Evolutionary conservation across 2,329 filamentous ascomycete species (phyloP), one percentile per base, ranked within the genome.

Genomic region (Dryadomyces sulphureus): DNA sequence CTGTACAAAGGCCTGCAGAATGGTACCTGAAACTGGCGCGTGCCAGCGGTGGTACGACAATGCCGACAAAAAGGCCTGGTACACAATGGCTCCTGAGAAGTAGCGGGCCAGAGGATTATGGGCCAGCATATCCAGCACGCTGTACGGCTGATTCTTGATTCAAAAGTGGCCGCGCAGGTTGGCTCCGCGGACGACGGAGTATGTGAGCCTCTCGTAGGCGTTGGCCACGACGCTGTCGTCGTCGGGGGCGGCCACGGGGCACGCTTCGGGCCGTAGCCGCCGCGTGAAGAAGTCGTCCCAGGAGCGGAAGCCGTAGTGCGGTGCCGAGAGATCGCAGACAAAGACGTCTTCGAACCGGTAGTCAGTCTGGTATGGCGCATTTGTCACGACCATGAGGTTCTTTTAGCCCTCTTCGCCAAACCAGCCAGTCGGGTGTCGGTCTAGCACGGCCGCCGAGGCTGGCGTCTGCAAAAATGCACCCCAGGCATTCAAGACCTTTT

Each of bases 1-100:
- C 5, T 73, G 58, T 0, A 79, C 66, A 48, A 72, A 77, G 0
- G 72, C 70, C 45, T 75, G 73, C 40, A 66, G 64, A 16, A 85
- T 62, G 5, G 58, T 77, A 1, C 81, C 81, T 5, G 65, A 70
- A 0, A 85, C 70, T n/a, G 81, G 81, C 0, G 74, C 59, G 60
- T 85, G 79, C 81, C 81, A 85, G 22, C 81, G 70, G 59, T 85
- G 81, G 58, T 86, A 85, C 38, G 73, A 79, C 45, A 82, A 61
- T 0, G 78, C 74, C 7, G 70, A 78, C 3, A 86, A 62, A 56
- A 82, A 85, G 0, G 79, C 81, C 55, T 86, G 81, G 59, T 84
- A 85, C 24, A 85, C 65, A 0, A 77, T 83, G 1, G 75, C 81
- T 6, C 73, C 74, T 0, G 65, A 69, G 52, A 84, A 85, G 1